Evolutionary conservation across 129 eudicot species (phyloP).

Genomic region (Kitagawia praeruptora): DNA sequence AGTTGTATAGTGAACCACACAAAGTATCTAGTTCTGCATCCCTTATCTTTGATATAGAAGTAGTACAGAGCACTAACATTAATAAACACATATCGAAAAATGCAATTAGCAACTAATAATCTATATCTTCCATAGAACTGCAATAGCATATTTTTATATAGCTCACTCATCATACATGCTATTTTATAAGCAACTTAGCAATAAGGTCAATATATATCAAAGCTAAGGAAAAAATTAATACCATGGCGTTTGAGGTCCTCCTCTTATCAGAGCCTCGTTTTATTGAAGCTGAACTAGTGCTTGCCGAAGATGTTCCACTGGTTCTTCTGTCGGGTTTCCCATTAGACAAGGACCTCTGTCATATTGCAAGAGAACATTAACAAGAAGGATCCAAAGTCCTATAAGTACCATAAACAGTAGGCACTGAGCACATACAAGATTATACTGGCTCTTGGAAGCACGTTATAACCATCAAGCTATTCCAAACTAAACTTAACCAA

Average conservation of each 20-base stretch:
- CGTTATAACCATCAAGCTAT: neutral
- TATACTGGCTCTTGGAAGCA: neutral
- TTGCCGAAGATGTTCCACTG: slow-evolving; percentile 48
- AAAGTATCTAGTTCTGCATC: neutral
- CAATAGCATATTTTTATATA: neutral
- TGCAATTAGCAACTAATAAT: neutral
- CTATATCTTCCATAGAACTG: neutral
- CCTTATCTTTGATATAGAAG: neutral
- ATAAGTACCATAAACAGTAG: neutral
- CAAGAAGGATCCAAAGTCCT: neutral
- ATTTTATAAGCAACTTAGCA: neutral
- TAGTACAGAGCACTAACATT: neutral
- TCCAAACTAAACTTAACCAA: neutral
- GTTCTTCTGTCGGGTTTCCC: slow-evolving; percentile 55
- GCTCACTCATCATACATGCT: neutral
- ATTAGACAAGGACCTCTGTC: slow-evolving; percentile 49
- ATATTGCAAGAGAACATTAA: slow-evolving; percentile 11
- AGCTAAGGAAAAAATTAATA: slow-evolving; percentile 10
- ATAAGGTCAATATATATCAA: neutral
- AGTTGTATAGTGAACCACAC: neutral
- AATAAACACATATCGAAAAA: neutral
- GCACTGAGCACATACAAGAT: neutral
- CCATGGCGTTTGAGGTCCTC: slow-evolving; percentile 52
- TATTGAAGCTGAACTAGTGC: slow-evolving; percentile 42
- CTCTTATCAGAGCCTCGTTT: slow-evolving; percentile 59